Evolutionary conservation across 2,329 filamentous ascomycete genomes (phyloP), one percentile per base, ranked within the genome.

Genomic region (Colletotrichum salicis): DNA sequence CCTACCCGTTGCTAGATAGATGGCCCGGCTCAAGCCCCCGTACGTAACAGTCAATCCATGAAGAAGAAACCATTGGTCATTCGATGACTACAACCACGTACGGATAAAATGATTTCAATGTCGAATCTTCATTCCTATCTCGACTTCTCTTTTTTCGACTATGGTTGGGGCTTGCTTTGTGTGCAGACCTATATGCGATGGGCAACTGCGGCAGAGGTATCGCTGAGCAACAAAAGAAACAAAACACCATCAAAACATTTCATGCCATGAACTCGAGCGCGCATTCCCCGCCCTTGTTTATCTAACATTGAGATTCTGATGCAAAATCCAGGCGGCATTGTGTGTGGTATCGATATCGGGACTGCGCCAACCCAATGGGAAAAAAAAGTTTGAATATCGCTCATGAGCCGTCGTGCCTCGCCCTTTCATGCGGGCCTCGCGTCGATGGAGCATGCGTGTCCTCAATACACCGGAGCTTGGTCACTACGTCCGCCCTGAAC

Each of bases 381-480:
- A 33, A 22, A 51, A 48, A 54, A 64, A 19, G 58, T 31, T 10
- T 37, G 51, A 51, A 37, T 45, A 60, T 45, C 55, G 13, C 45
- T 60, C 56, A 48, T 48, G 41, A 48, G 41, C 41, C 19, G 41
- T 48, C 19, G 19, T n/a, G 15, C 19, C 41, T 35, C 15, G 15
- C 45, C 11, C 15, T 19, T 41, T 8, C 15, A n/a, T 54, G 11
- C 33, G 31, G 5, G 24, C 22, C 33, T 45, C 48, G 24, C 24
- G n/a, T 41, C 8, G 55, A 24, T 11, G 52, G 37, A 10, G 13
- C 22, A 15, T 52, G n/a, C n/a, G 27, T 29, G 27, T 29, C 27
- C 11, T 67, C 54, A 73, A 55, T 70, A 73, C 27, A 73, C 72
- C 41, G 72, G 61, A 19, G 72, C 72, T 58, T 65, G 72, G 41